These are phyloP conservation scores for Eucalyptus erythrocorys DNA, from an alignment of 345 rosid species.

Conservation along the genomic window DNA sequence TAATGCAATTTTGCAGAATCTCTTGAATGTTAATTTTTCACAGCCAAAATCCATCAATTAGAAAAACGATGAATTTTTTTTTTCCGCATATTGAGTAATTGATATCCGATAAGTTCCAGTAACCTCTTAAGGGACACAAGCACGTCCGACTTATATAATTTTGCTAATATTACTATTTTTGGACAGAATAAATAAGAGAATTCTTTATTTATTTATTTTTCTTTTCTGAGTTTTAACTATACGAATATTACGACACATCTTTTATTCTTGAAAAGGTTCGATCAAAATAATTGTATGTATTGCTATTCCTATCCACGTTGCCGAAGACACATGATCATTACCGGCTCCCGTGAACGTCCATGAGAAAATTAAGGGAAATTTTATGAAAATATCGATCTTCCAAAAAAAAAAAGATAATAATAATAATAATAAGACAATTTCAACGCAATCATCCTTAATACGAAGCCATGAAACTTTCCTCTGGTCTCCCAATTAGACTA, in stretches of 20 bases:
- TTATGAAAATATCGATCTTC: background rate
- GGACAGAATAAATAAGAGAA: background rate
- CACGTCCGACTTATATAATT: background rate
- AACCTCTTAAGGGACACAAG: background rate
- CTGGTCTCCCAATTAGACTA: background rate
- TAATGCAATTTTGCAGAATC: background rate
- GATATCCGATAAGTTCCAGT: background rate
- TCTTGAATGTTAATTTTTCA: background rate
- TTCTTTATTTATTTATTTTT: background rate
- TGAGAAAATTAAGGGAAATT: background rate
- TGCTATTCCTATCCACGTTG: background rate
- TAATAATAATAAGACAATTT: background rate
- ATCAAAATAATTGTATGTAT: background rate
- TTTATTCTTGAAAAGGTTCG: background rate
- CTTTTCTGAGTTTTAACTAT: background rate
- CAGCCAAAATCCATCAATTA: background rate
- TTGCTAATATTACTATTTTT: background rate
- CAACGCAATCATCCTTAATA: background rate
- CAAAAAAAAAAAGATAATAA: background rate
- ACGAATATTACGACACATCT: background rate
- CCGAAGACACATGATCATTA: background rate
- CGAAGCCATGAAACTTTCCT: background rate
- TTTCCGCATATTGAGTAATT: background rate
- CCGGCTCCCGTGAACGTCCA: background rate
- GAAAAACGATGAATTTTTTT: background rate